A percentile compares a stretch with the other conserved stretches of the same genome.
Evolutionary conservation across 148 eudicot genomes (phyloP).

Genomic region (Diospyros lotus): DNA sequence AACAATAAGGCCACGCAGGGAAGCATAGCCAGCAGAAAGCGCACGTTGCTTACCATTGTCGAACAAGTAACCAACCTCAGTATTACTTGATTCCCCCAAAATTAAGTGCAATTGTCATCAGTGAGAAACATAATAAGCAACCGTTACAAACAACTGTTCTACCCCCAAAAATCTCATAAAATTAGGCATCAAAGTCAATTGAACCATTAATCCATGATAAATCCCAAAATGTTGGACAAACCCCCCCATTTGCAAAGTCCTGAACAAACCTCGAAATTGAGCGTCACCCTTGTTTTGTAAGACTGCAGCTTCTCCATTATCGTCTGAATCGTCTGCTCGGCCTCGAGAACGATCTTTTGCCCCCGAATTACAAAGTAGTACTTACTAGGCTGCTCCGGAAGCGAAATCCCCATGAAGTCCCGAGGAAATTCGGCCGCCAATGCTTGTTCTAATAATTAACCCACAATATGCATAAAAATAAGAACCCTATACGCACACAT

Average conservation of each 20-base stretch:
- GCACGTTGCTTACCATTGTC: too few species aligned
- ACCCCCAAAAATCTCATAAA: background rate
- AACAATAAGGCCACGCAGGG: too few species aligned
- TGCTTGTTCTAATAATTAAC: conserved; percentile 47
- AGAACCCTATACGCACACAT: background rate
- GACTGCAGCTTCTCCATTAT: conserved; percentile 97
- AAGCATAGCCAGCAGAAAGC: too few species aligned
- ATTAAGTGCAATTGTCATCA: background rate
- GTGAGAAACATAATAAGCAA: background rate
- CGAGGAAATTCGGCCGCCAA: conserved; percentile 61
- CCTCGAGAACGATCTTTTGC: conserved; percentile 72
- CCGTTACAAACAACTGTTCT: background rate
- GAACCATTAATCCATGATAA: background rate
- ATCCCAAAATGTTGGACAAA: background rate
- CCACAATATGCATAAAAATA: background rate
- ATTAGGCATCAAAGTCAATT: background rate
- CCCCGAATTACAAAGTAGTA: conserved; percentile 77
- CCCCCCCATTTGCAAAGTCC: background rate
- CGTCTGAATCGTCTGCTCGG: conserved; percentile 66
- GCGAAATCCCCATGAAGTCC: conserved; percentile 68
- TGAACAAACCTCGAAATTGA: conserved; percentile 73
- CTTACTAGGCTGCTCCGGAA: conserved; percentile 76
- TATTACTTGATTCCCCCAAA: background rate
- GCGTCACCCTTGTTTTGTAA: conserved; percentile 72
- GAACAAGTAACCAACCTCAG: too few species aligned